Conservation (phyloP, 2,329 filamentous ascomycete genomes). For the Paraphoma sp. region DNA sequence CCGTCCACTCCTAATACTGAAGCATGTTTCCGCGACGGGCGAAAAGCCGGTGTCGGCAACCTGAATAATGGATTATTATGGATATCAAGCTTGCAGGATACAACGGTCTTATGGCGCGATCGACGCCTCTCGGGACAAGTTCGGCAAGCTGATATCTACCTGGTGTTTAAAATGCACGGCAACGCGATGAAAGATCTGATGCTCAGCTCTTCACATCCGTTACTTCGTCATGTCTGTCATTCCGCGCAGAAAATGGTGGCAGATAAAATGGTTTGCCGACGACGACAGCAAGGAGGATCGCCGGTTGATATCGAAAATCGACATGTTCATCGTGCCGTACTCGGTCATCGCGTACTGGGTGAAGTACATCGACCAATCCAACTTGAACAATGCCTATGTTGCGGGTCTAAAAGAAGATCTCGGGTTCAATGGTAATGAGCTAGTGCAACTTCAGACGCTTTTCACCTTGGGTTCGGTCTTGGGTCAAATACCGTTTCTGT, state of each 20-base stretch:
- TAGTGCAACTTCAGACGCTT: slow-evolving; percentile 61
- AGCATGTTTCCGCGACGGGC: neutral
- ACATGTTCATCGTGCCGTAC: slow-evolving; percentile 61
- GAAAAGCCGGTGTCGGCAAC: neutral
- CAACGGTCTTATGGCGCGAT: neutral
- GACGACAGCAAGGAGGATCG: slow-evolving; percentile 58
- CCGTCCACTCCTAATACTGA: neutral
- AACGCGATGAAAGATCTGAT: neutral
- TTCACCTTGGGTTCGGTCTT: slow-evolving; percentile 58
- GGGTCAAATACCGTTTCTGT: slow-evolving; percentile 59
- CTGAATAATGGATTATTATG: neutral
- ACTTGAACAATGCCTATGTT: slow-evolving; percentile 63
- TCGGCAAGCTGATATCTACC: neutral
- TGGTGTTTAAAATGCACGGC: neutral
- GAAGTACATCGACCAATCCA: slow-evolving; percentile 62
- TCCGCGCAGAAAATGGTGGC: slow-evolving; percentile 18
- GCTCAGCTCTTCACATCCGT: neutral
- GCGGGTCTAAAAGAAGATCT: slow-evolving; percentile 60
- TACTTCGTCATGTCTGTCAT: neutral
- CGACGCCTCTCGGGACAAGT: neutral
- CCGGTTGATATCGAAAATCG: slow-evolving; percentile 60
- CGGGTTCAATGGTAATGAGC: slow-evolving; percentile 57
- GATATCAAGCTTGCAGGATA: neutral
- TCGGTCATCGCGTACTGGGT: slow-evolving; percentile 62
- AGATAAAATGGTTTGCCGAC: slow-evolving; percentile 21